These are phyloP conservation scores for Fusarium sp. DNA, from an alignment of 2,329 filamentous ascomycete genomes.

Conservation along the genomic window DNA sequence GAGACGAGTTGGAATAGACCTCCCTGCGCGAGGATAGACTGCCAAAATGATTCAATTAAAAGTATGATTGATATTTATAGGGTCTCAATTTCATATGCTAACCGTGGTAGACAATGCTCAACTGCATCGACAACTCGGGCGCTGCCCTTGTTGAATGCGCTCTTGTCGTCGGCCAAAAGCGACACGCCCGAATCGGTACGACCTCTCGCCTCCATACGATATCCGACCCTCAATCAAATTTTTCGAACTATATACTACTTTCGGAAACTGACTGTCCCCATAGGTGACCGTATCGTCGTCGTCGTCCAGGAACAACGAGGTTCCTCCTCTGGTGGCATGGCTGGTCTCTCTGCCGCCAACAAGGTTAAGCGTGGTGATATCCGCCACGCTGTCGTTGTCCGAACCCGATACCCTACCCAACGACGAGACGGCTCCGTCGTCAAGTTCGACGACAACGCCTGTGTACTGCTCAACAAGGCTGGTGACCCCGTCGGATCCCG, in stretches of 20 bases:
- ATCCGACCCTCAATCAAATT: background rate
- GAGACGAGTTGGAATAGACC: constrained; percentile 39
- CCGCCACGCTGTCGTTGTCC: constrained; percentile 93
- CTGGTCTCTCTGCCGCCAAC: constrained; percentile 79
- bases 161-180: constrained; percentile 91
- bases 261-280: constrained; percentile 3
- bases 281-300: constrained; percentile 96
- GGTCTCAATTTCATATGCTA: background rate
- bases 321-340: constrained; percentile 76
- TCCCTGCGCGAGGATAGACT: constrained; percentile 28
- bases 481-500: constrained; percentile 95
- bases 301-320: constrained; percentile 97
- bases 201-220: background rate
- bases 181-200: constrained; percentile 88
- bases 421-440: constrained; percentile 90
- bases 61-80: constrained; percentile 56
- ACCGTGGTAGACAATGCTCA: constrained; percentile 83
- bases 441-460: constrained; percentile 97
- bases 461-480: constrained; percentile 95
- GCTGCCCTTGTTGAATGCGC: constrained; percentile 97
- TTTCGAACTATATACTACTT: background rate
- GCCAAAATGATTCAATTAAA: constrained; percentile 92
- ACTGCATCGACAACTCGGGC: constrained; percentile 99
- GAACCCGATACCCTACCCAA: constrained; percentile 88
- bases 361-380: constrained; percentile 98